These are phyloP conservation scores for Eimeria praecox DNA, from an alignment of 169 alveolate genomes.

Conservation along the genomic window DNA sequence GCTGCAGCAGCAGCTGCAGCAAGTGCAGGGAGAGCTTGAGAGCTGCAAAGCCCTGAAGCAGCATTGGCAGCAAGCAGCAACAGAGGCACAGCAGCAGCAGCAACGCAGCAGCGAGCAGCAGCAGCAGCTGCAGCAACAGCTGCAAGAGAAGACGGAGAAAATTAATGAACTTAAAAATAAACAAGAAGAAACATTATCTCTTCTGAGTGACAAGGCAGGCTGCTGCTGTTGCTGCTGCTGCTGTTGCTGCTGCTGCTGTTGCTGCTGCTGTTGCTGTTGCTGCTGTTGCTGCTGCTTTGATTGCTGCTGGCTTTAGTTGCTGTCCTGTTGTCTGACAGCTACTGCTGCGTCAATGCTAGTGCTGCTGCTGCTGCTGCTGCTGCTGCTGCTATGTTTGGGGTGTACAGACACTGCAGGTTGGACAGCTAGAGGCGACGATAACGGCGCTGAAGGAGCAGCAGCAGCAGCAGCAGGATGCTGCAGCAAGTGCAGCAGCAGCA, in stretches of 20 bases:
- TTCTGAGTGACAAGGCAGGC: conserved; percentile 34
- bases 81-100: conserved; percentile 58
- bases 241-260: background rate
- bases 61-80: conserved; percentile 78
- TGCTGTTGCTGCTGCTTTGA: conserved; percentile 16
- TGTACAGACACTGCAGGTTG: conserved; percentile 43
- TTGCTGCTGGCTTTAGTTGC: conserved; percentile 19
- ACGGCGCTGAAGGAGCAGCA: conserved; percentile 54
- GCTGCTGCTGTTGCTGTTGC: conserved; percentile 13
- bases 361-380: conserved; percentile 1
- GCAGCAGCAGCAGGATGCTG: conserved; percentile 74
- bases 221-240: conserved; percentile 42
- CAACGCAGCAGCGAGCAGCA: conserved; percentile 55
- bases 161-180: background rate
- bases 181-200: background rate
- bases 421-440: conserved; percentile 56
- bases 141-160: conserved; percentile 22
- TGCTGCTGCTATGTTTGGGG: conserved; percentile 1
- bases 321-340: no score
- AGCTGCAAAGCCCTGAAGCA: conserved; percentile 76
- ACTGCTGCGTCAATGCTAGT: background rate
- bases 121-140: conserved; percentile 54
- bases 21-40: conserved; percentile 63
- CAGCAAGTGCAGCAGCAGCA: conserved; percentile 72
- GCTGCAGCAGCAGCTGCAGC: conserved; percentile 59